phyloP scores from a whole-genome alignment of 345 rosid genomes.

The Erysimum cheiranthoides region DNA sequence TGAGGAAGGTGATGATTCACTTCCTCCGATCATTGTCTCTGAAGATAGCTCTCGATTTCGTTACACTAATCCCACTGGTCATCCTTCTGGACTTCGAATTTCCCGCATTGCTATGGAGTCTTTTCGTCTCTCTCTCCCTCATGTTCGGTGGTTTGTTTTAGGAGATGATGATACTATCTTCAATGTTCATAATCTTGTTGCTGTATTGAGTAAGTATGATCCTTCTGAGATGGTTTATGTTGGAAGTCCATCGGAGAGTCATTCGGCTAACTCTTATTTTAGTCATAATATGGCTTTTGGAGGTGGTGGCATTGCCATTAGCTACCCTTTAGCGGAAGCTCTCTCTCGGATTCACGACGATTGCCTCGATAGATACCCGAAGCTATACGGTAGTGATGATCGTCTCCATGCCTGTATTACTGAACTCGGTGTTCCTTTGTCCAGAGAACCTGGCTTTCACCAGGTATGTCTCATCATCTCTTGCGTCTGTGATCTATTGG shows the following conservation, averaged over 20 bases:
- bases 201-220: constrained; percentile 78
- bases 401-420: constrained; percentile 92
- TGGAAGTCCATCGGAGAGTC: constrained; percentile 88
- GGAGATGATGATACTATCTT: constrained; percentile 96
- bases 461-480: constrained; percentile 58
- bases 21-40: constrained; percentile 77
- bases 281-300: constrained; percentile 94
- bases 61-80: constrained; percentile 92
- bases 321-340: constrained; percentile 80
- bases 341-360: constrained; percentile 69
- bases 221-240: constrained; percentile 77
- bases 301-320: constrained; percentile 96
- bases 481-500: background rate
- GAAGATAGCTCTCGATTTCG: constrained; percentile 89
- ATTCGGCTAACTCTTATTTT: constrained; percentile 85
- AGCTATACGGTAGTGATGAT: constrained; percentile 91
- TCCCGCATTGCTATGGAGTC: constrained; percentile 73
- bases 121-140: constrained; percentile 67
- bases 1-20: constrained; percentile 57
- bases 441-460: constrained; percentile 88
- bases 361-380: constrained; percentile 79
- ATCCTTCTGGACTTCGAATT: constrained; percentile 92
- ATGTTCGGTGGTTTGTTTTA: constrained; percentile 84
- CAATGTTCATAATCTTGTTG: constrained; percentile 66
- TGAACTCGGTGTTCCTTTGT: constrained; percentile 86